These are phyloP conservation scores for Setomelanomma holmii DNA, from an alignment of 2,329 filamentous ascomycete genomes.

Conservation along the genomic window DNA sequence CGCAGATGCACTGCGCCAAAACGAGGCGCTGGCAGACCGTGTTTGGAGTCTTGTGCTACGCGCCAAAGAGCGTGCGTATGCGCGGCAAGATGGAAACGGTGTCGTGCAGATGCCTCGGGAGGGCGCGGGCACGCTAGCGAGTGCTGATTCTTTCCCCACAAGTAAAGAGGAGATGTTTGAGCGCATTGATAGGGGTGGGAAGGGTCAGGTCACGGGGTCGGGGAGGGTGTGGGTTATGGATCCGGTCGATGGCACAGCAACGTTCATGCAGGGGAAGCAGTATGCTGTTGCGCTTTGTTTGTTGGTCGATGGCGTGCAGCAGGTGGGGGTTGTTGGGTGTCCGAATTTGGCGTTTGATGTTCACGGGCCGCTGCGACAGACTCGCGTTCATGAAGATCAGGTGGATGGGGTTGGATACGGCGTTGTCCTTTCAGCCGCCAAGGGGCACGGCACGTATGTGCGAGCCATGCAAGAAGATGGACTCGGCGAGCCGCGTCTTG, in stretches of 20 bases:
- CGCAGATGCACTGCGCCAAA: constrained; percentile 59
- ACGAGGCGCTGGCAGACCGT: constrained; percentile 57
- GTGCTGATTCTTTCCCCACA: constrained; percentile 47
- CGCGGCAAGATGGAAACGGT: constrained; percentile 30
- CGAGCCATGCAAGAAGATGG: constrained; percentile 46
- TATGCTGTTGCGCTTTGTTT: constrained; percentile 68
- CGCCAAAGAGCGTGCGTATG: constrained; percentile 37
- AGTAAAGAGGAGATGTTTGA: constrained; percentile 64
- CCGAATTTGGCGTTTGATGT: constrained; percentile 63
- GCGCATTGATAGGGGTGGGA: constrained; percentile 68
- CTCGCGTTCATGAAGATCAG: constrained; percentile 43
- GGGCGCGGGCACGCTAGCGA: constrained; percentile 5
- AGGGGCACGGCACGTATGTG: constrained; percentile 54
- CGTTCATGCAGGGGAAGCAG: constrained; percentile 67
- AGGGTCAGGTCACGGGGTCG: constrained; percentile 55
- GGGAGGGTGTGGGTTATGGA: constrained; percentile 67
- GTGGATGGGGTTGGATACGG: constrained; percentile 54
- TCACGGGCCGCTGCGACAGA: constrained; percentile 19
- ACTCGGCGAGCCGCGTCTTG: constrained; percentile 42
- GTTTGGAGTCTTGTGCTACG: constrained; percentile 63
- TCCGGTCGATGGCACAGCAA: constrained; percentile 69
- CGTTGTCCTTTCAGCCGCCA: constrained; percentile 56
- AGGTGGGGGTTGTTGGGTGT: constrained; percentile 66
- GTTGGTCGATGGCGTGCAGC: constrained; percentile 63
- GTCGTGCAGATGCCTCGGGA: constrained; percentile 27